phyloP scores from a whole-genome alignment of 1,139 yeast genomes.

The Suhomyces atakaporum region DNA sequence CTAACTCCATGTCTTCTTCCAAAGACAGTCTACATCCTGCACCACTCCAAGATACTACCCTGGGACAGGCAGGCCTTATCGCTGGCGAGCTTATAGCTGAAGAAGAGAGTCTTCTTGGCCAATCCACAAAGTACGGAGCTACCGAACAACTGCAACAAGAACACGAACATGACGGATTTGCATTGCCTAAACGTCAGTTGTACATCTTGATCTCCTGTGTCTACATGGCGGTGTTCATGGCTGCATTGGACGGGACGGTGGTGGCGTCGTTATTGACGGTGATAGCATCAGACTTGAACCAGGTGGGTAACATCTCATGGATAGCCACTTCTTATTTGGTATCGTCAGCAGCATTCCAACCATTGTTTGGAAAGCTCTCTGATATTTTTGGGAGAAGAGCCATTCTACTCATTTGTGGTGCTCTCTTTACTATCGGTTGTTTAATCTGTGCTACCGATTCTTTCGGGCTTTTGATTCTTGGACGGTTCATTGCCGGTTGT shows the following conservation, averaged over 20 bases:
- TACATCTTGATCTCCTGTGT: slow-evolving; percentile 35
- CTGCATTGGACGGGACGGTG: slow-evolving; percentile 49
- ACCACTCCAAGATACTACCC: background rate
- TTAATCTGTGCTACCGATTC: slow-evolving; percentile 42
- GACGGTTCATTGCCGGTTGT: slow-evolving; percentile 54
- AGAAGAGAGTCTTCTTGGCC: background rate
- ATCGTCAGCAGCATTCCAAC: slow-evolving; percentile 54
- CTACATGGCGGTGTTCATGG: slow-evolving; percentile 42
- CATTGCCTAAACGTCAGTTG: slow-evolving; percentile 36
- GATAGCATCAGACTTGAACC: slow-evolving; percentile 46
- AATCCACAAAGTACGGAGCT: background rate
- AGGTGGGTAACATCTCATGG: slow-evolving; percentile 47
- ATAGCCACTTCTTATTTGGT: slow-evolving; percentile 46
- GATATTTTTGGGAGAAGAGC: slow-evolving; percentile 80
- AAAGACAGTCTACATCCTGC: background rate
- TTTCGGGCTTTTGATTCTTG: slow-evolving; percentile 54
- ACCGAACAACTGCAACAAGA: background rate
- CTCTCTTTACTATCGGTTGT: slow-evolving; percentile 43
- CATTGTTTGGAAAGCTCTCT: slow-evolving; percentile 80
- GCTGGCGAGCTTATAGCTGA: background rate
- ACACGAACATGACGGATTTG: slow-evolving; percentile 21
- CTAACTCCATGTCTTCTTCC: too few species aligned
- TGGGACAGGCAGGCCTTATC: background rate
- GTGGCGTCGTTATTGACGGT: slow-evolving; percentile 46
- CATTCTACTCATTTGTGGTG: slow-evolving; percentile 36